Evolutionary conservation across 2,329 filamentous ascomycete genomes (phyloP), one percentile per base, ranked within the genome.

Genomic region (Cladosporium sp.): DNA sequence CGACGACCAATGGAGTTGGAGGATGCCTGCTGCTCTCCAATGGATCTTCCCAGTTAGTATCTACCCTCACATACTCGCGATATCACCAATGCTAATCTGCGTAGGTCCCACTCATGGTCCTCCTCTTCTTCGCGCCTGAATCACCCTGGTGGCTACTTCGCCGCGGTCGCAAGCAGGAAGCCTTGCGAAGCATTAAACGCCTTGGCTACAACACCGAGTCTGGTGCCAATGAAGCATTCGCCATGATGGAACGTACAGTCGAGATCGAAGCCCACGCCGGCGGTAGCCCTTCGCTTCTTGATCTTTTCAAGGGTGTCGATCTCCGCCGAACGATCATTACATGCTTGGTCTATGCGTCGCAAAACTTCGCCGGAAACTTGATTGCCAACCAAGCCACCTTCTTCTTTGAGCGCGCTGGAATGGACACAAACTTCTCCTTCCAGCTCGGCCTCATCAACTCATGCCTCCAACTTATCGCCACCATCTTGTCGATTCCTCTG

Each of bases 211-310:
- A 87, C 0, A 85, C 90, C 67, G 93, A 95, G 71, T 86, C 73
- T 65, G 69, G 95, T 73, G 86, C 90, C 11, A 90, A 96, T 68
- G 92, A 95, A 79, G 95, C 91, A 0, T 83, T 96, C 59, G 89
- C 91, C 73, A 96, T 96, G 92, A 96, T 97, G 90, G 87, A 92
- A 1, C 92, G 95, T 75, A 97, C 92, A 0, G 93, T 91, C 0
- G 90, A 90, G 0, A 82, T 96, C 18, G 93, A 96, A 77, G 85
- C 91, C 74, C 82, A 87, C 78, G 90, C 92, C 59, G 93, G 91
- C 4, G 80, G 81, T 6, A 92, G 92, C 36, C 87, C 91, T 8
- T 88, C 84, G 64, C 96, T 95, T 77, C 79, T 86, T 71, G 92
- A 96, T 77, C 96, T 92, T 80, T 96, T 96, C 85, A 89, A 85